Evolutionary conservation across 1,139 yeast species (phyloP).

Genomic region (Yamadazyma pseudoaaseri): DNA sequence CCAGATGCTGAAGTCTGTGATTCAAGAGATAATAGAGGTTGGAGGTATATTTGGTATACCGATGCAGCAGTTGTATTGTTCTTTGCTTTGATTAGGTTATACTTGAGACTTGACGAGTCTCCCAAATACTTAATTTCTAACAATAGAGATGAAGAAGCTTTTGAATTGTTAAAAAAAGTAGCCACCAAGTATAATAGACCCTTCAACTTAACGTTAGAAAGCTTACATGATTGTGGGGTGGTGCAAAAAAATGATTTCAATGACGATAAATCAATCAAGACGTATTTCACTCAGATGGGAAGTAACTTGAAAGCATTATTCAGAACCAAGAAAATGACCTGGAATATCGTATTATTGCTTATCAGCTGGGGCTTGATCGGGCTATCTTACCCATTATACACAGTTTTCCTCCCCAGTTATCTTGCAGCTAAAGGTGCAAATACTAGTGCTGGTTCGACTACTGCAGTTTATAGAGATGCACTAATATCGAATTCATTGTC

Average conservation of each 20-base stretch:
- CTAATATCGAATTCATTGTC: conserved; percentile 49
- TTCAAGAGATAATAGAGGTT: conserved; percentile 28
- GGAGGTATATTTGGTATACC: conserved; percentile 36
- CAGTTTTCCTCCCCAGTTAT: conserved; percentile 50
- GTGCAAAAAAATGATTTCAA: conserved; percentile 20
- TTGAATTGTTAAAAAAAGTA: conserved; percentile 22
- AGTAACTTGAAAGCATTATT: conserved; percentile 36
- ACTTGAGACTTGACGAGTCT: conserved; percentile 29
- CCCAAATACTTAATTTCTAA: conserved; percentile 35
- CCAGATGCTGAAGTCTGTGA: conserved; percentile 26
- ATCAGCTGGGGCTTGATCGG: conserved; percentile 52
- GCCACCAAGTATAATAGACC: conserved; percentile 28
- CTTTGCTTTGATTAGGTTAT: conserved; percentile 27
- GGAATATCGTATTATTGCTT: conserved; percentile 40
- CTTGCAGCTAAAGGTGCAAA: conserved; percentile 46
- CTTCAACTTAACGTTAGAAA: conserved; percentile 28
- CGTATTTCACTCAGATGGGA: conserved; percentile 14
- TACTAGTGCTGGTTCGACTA: conserved; percentile 30
- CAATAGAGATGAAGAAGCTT: conserved; percentile 34
- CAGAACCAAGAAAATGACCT: conserved; percentile 33
- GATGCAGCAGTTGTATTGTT: conserved; percentile 31
- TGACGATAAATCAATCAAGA: conserved; percentile 15
- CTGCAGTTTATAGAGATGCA: no score
- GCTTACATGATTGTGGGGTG: conserved; percentile 25
- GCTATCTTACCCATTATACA: conserved; percentile 51